Evolutionary conservation across 2,329 filamentous ascomycete genomes (phyloP).

Genomic region (Clonostachys chloroleuca): DNA sequence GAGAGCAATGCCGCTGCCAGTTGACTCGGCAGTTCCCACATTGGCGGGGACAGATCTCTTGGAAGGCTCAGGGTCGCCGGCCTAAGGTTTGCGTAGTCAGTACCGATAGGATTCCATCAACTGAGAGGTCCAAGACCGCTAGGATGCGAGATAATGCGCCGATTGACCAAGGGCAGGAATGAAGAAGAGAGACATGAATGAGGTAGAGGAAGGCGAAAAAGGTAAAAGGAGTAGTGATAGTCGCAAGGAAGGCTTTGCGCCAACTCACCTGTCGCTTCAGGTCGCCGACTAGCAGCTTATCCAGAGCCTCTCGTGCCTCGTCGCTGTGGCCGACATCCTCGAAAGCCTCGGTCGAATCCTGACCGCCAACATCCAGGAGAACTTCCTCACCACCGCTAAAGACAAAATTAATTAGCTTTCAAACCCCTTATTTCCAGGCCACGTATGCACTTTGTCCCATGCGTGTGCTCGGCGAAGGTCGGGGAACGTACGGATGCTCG

Average conservation of each 20-base stretch:
- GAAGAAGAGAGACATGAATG: not conserved
- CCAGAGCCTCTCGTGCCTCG: slow-evolving; percentile 92
- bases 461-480: not conserved
- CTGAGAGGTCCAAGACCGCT: too few species aligned
- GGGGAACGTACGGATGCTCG: slow-evolving; percentile 77
- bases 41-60: slow-evolving; percentile 48
- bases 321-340: slow-evolving; percentile 99
- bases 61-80: slow-evolving; percentile 69
- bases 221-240: not conserved
- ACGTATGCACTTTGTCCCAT: not conserved
- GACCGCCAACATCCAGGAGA: slow-evolving; percentile 88
- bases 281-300: slow-evolving; percentile 66
- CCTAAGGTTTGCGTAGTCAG: slow-evolving; percentile 33
- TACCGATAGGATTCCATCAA: not conserved
- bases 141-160: not conserved
- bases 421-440: not conserved
- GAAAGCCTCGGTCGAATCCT: slow-evolving; percentile 96
- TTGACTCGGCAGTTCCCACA: slow-evolving; percentile 40
- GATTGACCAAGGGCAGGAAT: not conserved
- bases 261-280: slow-evolving; percentile 75
- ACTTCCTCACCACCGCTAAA: slow-evolving; percentile 95
- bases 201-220: not conserved
- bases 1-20: slow-evolving; percentile 69
- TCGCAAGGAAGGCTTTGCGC: not conserved
- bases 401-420: not conserved